phyloP scores from a whole-genome alignment of 2,329 filamentous ascomycete species.

The Paecilomyces dactylethromorphus region DNA sequence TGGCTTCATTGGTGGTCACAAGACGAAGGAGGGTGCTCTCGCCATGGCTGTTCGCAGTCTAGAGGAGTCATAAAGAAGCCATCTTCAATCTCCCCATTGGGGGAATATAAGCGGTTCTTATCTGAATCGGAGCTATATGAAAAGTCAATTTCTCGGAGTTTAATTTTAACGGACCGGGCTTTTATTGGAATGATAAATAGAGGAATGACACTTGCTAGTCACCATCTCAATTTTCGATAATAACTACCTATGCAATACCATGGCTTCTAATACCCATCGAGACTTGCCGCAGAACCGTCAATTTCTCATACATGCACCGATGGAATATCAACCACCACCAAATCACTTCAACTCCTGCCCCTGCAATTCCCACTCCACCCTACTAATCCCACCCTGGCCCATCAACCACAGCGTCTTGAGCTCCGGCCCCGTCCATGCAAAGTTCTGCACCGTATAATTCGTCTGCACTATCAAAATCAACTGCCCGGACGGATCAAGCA shows the following conservation, averaged over 20 bases:
- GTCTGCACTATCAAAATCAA: constrained; percentile 36
- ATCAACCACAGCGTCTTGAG: constrained; percentile 36
- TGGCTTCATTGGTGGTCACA: constrained; percentile 94
- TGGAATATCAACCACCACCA: not conserved
- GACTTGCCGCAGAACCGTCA: too few species aligned
- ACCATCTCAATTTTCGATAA: not conserved
- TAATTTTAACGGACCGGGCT: not conserved
- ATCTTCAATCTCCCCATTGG: not conserved
- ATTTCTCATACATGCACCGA: too few species aligned
- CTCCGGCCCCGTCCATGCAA: constrained; percentile 36
- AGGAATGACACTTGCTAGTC: not conserved
- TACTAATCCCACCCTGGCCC: constrained; percentile 32
- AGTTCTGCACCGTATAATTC: constrained; percentile 40
- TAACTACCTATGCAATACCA: not conserved
- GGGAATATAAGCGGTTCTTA: not conserved
- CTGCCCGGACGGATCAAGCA: constrained; percentile 31
- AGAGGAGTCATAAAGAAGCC: constrained; percentile 12
- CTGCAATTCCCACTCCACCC: constrained; percentile 30
- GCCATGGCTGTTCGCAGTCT: constrained; percentile 61
- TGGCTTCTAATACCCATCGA: too few species aligned
- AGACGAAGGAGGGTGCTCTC: constrained; percentile 79
- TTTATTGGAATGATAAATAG: not conserved
- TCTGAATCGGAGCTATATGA: not conserved
- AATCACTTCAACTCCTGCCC: constrained; percentile 21
- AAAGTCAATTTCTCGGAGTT: not conserved